Percentiles rank a stretch among this genome's conserved stretches.
Conservation (phyloP, 2,329 filamentous ascomycete species). For the Colletotrichum sp. region DNA sequence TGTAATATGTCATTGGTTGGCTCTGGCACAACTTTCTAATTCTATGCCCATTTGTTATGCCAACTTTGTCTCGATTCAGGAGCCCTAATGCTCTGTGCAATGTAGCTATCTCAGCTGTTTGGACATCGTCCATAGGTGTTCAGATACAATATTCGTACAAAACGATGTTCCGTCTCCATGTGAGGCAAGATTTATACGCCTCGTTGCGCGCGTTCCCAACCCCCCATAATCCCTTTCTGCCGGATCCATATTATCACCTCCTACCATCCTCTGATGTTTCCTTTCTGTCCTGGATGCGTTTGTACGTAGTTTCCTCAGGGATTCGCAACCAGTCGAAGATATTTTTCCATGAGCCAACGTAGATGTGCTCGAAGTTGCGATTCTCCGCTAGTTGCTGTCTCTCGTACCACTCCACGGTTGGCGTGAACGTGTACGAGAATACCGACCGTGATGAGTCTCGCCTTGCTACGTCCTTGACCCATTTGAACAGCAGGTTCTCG, state of each 20-base stretch:
- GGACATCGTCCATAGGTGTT: background rate
- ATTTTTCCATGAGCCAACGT: conserved; percentile 46
- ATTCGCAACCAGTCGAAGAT: conserved; percentile 35
- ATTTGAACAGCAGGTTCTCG: conserved; percentile 49
- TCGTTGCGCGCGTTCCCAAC: background rate
- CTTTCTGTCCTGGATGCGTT: background rate
- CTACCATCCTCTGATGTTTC: background rate
- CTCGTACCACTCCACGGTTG: conserved; percentile 58
- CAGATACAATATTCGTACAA: background rate
- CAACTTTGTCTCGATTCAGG: background rate
- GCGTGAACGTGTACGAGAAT: conserved; percentile 46
- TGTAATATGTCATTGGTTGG: background rate
- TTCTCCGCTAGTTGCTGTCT: conserved; percentile 48
- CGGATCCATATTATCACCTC: background rate
- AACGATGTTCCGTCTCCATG: background rate
- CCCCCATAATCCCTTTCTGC: background rate
- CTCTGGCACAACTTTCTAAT: background rate
- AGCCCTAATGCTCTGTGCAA: background rate
- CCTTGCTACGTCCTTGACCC: conserved; percentile 29
- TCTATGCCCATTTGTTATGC: background rate
- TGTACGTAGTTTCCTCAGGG: background rate
- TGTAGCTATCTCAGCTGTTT: background rate
- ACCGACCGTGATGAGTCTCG: conserved; percentile 18
- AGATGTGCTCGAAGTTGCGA: conserved; percentile 54
- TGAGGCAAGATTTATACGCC: background rate